Conservation (phyloP, 2,329 filamentous ascomycete species). For the Sclerotinia subarctica region DNA sequence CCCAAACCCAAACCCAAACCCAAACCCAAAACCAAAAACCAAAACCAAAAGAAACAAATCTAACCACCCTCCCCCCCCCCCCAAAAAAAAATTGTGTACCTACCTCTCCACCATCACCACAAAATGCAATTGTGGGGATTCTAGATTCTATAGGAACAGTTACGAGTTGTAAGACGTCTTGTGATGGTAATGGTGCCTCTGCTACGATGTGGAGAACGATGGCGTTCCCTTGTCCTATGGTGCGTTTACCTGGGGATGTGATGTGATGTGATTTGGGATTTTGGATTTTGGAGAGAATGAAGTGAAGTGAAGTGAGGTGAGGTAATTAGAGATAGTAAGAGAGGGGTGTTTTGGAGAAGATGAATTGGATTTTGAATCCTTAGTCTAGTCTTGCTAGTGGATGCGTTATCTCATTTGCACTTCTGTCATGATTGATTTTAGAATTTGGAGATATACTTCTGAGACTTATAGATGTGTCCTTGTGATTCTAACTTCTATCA, state of each 20-base stretch:
- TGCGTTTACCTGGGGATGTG: too few species aligned
- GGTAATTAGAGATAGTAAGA: not conserved
- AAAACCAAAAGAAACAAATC: too few species aligned
- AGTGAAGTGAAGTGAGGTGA: too few species aligned
- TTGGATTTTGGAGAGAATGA: too few species aligned
- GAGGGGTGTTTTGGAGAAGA: not conserved
- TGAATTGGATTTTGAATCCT: not conserved
- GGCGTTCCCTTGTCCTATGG: slow-evolving; percentile 25
- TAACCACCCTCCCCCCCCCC: not conserved
- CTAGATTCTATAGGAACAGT: slow-evolving; percentile 17
- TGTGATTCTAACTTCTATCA: not conserved
- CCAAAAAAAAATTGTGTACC: slow-evolving; percentile 17
- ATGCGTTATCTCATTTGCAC: not conserved
- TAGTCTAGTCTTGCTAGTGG: not conserved
- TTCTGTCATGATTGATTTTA: not conserved
- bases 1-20: too few species aligned
- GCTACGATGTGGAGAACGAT: slow-evolving; percentile 23
- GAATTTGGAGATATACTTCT: too few species aligned
- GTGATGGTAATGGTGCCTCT: slow-evolving; percentile 25
- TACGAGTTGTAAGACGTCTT: slow-evolving; percentile 26
- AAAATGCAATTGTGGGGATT: slow-evolving; percentile 24
- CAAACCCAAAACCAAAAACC: too few species aligned
- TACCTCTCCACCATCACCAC: slow-evolving; percentile 18
- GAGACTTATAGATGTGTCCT: not conserved
- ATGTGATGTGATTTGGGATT: too few species aligned